These are phyloP conservation scores for Hibiscus trionum DNA, from an alignment of 345 rosid genomes.

Conservation along the genomic window DNA sequence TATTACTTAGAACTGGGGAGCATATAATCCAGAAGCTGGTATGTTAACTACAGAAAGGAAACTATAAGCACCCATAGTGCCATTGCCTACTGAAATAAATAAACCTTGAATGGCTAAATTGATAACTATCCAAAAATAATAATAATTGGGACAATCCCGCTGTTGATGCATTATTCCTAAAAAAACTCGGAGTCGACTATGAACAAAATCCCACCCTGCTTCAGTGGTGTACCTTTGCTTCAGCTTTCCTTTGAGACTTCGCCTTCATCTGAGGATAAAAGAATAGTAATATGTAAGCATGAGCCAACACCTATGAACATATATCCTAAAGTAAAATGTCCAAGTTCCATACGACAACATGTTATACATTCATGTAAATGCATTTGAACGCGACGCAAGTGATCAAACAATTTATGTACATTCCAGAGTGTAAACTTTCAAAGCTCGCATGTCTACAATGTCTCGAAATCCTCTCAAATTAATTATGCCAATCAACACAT, in stretches of 20 bases:
- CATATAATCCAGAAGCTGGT: constrained; percentile 6
- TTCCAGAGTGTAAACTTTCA: too few relatives aligned
- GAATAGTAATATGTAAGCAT: background rate
- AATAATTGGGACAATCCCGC: background rate
- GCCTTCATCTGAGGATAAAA: constrained; percentile 36
- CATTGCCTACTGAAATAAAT: background rate
- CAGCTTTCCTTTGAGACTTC: constrained; percentile 51
- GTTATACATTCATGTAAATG: too few relatives aligned
- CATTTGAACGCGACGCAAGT: too few relatives aligned
- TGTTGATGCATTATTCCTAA: constrained; percentile 25
- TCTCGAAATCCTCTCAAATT: too few relatives aligned
- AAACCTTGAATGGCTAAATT: background rate
- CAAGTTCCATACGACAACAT: too few relatives aligned
- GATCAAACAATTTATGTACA: too few relatives aligned
- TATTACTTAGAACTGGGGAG: constrained; percentile 15
- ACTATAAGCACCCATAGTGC: background rate
- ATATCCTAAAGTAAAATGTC: too few relatives aligned
- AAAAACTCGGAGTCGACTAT: constrained; percentile 1
- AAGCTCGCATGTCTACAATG: too few relatives aligned
- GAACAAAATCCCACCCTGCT: constrained; percentile 2
- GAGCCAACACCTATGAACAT: too few relatives aligned
- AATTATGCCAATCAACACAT: too few relatives aligned
- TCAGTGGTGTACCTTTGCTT: constrained; percentile 53
- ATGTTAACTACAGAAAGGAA: background rate
- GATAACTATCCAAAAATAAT: background rate